Evolutionary conservation across 208 protist species (phyloP).

Genomic region (Trypanosoma cruzi): DNA sequence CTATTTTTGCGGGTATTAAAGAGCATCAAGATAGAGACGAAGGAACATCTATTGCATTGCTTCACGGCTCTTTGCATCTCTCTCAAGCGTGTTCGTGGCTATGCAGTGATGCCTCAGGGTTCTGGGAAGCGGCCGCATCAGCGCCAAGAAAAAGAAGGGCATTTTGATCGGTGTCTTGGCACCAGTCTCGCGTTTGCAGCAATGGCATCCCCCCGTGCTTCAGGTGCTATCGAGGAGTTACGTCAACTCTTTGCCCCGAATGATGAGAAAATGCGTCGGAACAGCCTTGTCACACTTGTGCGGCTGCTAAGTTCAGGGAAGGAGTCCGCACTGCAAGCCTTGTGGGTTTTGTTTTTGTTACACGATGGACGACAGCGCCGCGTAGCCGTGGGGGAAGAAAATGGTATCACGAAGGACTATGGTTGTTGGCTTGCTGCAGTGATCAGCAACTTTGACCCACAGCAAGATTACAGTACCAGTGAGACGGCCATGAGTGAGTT

Average conservation of each 20-base stretch:
- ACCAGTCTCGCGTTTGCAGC: constrained; percentile 10
- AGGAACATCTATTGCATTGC: constrained; percentile 8
- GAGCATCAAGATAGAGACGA: not conserved
- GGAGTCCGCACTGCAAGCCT: not conserved
- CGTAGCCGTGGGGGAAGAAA: not conserved
- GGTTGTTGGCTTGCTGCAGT: constrained; percentile 15
- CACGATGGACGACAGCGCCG: constrained; percentile 2
- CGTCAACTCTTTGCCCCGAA: constrained; percentile 18
- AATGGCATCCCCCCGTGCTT: not conserved
- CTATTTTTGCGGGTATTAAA: constrained; percentile 20
- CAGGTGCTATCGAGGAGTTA: not conserved
- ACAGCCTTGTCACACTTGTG: constrained; percentile 14
- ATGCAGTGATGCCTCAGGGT: not conserved
- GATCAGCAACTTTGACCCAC: constrained; percentile 18
- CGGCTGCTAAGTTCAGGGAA: constrained; percentile 11
- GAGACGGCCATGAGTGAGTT: not conserved
- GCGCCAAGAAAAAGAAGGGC: not conserved
- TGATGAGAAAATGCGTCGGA: not conserved
- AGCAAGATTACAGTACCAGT: constrained; percentile 2
- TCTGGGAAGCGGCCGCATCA: not conserved
- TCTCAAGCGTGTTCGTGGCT: constrained; percentile 12
- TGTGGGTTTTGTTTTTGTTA: constrained; percentile 23
- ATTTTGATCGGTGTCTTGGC: not conserved
- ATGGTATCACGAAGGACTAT: not conserved
- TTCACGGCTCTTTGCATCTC: constrained; percentile 24